Conservation (phyloP, 1,139 yeast species). For the Candida sp. region DNA sequence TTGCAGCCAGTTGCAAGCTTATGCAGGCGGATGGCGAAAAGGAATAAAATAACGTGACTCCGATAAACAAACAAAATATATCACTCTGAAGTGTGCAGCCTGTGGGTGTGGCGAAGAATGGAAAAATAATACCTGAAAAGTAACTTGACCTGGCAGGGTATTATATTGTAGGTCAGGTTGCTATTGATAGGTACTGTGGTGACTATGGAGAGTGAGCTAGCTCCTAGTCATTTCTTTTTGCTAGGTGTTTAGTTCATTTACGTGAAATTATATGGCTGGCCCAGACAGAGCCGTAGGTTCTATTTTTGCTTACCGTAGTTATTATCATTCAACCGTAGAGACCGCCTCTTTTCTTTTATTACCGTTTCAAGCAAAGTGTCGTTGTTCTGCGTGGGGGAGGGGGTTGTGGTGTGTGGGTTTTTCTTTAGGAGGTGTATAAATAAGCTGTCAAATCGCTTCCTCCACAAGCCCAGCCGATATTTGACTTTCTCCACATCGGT, state of each 20-base stretch:
- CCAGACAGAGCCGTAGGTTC: too few relatives aligned
- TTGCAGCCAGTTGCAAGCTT: constrained; percentile 1
- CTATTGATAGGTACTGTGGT: not conserved
- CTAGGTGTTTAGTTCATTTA: too few relatives aligned
- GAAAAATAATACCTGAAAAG: not conserved
- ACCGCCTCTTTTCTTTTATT: not conserved
- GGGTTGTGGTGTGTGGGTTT: too few relatives aligned
- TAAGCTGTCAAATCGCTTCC: not conserved
- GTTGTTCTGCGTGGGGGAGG: not conserved
- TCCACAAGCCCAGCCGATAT: not conserved
- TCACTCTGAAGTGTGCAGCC: not conserved
- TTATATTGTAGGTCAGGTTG: not conserved
- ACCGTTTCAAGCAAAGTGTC: not conserved
- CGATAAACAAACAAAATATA: not conserved
- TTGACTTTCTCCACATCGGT: not conserved
- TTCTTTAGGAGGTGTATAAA: not conserved
- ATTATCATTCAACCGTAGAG: not conserved
- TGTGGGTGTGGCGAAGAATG: not conserved
- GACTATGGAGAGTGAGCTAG: too few relatives aligned
- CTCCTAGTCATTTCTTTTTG: too few relatives aligned
- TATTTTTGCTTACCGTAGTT: not conserved
- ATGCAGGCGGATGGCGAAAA: not conserved
- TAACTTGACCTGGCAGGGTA: not conserved
- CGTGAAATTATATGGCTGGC: too few relatives aligned
- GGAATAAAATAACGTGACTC: not conserved